Evolutionary conservation across 1,284 basidiomycete genomes (phyloP).

Genomic region (Rhodotorula sp.): DNA sequence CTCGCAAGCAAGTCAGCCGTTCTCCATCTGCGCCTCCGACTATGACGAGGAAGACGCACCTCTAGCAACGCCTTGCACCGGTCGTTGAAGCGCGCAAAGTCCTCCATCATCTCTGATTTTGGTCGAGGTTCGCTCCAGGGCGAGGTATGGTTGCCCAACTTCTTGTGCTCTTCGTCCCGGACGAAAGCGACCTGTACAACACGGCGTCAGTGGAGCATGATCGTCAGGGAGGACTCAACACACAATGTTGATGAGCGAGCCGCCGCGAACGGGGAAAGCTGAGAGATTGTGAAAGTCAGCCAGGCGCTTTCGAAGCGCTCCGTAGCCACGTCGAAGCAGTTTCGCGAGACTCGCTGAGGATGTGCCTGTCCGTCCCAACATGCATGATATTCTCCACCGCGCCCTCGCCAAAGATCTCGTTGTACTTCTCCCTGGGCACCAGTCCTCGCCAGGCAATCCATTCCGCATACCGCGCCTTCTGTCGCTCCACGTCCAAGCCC

Average conservation of each 20-base stretch:
- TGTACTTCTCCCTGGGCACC: conserved; percentile 41
- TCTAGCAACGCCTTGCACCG: conserved; percentile 39
- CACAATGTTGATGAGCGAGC: conserved; percentile 44
- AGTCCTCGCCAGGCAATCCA: conserved; percentile 43
- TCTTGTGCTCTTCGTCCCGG: conserved; percentile 34
- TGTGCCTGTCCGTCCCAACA: conserved; percentile 39
- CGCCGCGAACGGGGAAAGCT: conserved; percentile 45
- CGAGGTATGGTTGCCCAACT: conserved; percentile 35
- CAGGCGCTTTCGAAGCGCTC: background rate
- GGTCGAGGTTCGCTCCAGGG: conserved; percentile 44
- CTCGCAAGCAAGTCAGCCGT: background rate
- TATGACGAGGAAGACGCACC: background rate
- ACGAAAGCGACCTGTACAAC: conserved; percentile 23
- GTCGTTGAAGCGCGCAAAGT: conserved; percentile 42
- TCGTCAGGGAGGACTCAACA: background rate
- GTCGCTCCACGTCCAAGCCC: conserved; percentile 23
- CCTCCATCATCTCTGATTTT: conserved; percentile 43
- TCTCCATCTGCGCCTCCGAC: background rate
- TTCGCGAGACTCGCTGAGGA: conserved; percentile 35
- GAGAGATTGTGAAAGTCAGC: background rate
- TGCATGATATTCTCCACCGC: conserved; percentile 41
- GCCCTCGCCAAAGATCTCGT: conserved; percentile 38
- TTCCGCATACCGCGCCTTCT: conserved; percentile 42
- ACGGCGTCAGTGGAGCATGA: background rate
- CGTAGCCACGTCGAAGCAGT: too few relatives aligned